Conservation (phyloP, 441 rosid genomes). For the Eutrema salsugineum region DNA sequence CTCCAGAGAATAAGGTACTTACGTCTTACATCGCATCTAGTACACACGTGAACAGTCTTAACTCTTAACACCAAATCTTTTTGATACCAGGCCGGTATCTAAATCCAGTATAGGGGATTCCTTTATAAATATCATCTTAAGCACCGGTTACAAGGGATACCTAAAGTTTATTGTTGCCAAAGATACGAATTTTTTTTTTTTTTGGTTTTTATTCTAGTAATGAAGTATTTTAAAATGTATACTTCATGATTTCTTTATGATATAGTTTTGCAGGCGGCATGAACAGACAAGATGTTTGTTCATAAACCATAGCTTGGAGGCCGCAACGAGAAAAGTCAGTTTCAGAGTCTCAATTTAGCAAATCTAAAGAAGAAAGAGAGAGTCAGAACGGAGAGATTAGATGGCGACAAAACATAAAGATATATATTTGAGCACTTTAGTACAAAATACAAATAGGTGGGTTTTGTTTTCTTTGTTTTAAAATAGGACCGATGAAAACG, state of each 20-base stretch:
- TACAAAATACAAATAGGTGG: background rate
- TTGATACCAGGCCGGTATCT: background rate
- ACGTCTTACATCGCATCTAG: background rate
- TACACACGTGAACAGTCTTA: background rate
- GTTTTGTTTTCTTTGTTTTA: background rate
- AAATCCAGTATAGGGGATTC: background rate
- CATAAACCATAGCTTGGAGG: background rate
- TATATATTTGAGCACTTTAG: slow-evolving; percentile 5
- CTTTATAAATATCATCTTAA: background rate
- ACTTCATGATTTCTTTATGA: background rate
- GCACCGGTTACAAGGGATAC: background rate
- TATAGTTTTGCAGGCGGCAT: background rate
- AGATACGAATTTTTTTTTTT: no score
- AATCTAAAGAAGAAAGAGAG: background rate
- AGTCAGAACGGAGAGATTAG: background rate
- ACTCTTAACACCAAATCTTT: background rate
- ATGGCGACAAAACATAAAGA: background rate
- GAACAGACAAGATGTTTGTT: background rate
- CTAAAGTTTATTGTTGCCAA: background rate
- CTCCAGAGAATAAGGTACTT: background rate
- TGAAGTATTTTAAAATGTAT: background rate
- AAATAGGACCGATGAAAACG: background rate
- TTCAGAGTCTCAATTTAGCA: background rate
- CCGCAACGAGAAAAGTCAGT: background rate
- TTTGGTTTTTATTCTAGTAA: background rate